phyloP scores from a whole-genome alignment of 75 land plant species.

The Larix kaempferi region DNA sequence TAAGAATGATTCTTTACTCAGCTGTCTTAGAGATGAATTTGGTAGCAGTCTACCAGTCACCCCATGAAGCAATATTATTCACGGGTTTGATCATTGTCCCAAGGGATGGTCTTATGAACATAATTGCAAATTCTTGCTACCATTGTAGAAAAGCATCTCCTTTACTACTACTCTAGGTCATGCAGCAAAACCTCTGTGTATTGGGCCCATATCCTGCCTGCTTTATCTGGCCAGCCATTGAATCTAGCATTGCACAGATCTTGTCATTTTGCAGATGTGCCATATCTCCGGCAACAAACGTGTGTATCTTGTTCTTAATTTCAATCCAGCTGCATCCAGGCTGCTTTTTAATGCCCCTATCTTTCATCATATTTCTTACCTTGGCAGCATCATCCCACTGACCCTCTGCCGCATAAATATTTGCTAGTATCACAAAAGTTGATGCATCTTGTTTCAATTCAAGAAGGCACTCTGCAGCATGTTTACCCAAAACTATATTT shows the following conservation, averaged over 20 bases:
- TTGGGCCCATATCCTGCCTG: neutral
- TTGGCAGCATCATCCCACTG: conserved; percentile 6
- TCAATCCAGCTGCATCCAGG: conserved; percentile 14
- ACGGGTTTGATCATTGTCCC: neutral
- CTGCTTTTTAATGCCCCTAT: conserved; percentile 8
- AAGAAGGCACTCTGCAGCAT: conserved; percentile 17
- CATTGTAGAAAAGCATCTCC: neutral
- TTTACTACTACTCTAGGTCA: conserved; percentile 4
- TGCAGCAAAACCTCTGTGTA: neutral
- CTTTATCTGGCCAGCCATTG: neutral
- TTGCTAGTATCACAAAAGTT: conserved; percentile 19
- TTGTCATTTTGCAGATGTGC: conserved; percentile 8
- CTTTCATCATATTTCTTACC: conserved; percentile 7
- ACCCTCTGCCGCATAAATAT: conserved; percentile 15
- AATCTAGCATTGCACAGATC: neutral
- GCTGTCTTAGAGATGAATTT: neutral
- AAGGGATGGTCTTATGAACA: neutral
- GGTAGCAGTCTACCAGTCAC: neutral
- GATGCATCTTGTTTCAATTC: conserved; percentile 14
- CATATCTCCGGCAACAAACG: conserved; percentile 8
- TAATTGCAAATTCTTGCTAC: neutral
- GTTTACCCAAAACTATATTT: conserved; percentile 8
- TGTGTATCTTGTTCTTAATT: conserved; percentile 4
- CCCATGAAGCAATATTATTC: neutral
- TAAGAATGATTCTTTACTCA: neutral